Conservation (phyloP, 164 flowering plant genomes). For the Aristolochia californica region DNA sequence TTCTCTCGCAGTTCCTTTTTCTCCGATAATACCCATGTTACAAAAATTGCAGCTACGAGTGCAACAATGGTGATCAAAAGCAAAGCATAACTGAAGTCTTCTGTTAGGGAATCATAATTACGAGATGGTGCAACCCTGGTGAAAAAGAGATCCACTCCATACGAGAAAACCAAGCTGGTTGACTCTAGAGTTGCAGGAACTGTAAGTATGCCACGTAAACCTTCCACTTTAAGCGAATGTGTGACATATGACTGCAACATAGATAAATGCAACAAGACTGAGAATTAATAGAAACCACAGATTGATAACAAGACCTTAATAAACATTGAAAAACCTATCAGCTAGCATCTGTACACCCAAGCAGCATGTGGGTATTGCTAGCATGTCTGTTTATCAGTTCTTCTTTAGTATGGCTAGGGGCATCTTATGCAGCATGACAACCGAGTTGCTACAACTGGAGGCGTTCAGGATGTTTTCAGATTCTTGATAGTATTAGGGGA, state of each 20-base stretch:
- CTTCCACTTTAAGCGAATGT: constrained; percentile 81
- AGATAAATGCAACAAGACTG: background rate
- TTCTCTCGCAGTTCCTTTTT: constrained; percentile 79
- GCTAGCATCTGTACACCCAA: too few relatives aligned
- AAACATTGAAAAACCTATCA: background rate
- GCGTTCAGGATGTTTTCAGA: too few relatives aligned
- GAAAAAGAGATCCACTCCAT: constrained; percentile 83
- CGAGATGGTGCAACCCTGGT: constrained; percentile 85
- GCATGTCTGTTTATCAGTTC: too few relatives aligned
- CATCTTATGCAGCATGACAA: too few relatives aligned
- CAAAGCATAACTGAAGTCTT: constrained; percentile 88
- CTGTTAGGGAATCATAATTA: constrained; percentile 91
- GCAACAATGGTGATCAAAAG: constrained; percentile 80
- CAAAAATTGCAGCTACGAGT: constrained; percentile 71
- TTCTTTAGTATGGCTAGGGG: too few relatives aligned
- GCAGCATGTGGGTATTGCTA: too few relatives aligned
- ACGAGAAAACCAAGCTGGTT: constrained; percentile 66
- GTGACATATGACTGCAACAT: constrained; percentile 77
- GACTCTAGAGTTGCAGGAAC: constrained; percentile 79
- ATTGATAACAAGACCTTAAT: background rate
- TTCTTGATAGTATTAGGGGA: too few relatives aligned
- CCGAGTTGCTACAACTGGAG: too few relatives aligned
- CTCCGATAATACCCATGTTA: constrained; percentile 87
- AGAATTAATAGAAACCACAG: background rate
- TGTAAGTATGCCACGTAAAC: constrained; percentile 60